Base-by-base conservation (phyloP, 129 eudicot genomes). In the Tanacetum coccineum region DNA sequence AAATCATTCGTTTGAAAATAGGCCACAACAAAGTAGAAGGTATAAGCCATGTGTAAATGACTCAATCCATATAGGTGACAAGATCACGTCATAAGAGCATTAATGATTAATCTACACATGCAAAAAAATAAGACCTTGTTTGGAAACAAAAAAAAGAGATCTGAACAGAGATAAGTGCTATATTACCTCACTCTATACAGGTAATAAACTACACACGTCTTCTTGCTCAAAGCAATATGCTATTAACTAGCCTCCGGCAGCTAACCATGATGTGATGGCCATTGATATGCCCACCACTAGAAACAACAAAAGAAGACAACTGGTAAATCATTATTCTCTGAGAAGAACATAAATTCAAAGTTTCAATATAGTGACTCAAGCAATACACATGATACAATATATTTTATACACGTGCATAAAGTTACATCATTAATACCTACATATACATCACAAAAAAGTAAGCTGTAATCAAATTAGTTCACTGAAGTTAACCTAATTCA, bases 201-300 rank as follows among this genome's bases (percentile, higher is more conserved):
- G 96, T 65, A 86, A 93, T 70, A 93, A 81, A 72, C 96, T 89
- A 68, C 99, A 79, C 17, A 93, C 95, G 59, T 93, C 99, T 59
- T 89, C 87, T 64, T 78, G 93, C 77, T 93, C 99, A 81, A 89
- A 93, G 10, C 96, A 93, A 75, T 96, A 93, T 55, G 99, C 95
- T 69, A 89, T 82, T 32, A 89, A 75, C 63, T 93, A 96, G 60
- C 96, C 99, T 68, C 99, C 99, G 62, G 96, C 96, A 80, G 96
- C 99, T 74, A 93, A 78, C 84, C 84, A 93, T 58, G 99, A 95
- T 17, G 99, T 89, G 63, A 93, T 81, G 21, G 96, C 99, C 99
- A 93, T 93, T 65, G 96, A 93, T 49, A 93, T 74, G 60, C 96
- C 99, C 74, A 93, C 96, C 73, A 93, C 96, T 67, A 93, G 99